Conservation (phyloP, 225 moss, liverwort and hornwort species). For the Takakia lepidozioides region DNA sequence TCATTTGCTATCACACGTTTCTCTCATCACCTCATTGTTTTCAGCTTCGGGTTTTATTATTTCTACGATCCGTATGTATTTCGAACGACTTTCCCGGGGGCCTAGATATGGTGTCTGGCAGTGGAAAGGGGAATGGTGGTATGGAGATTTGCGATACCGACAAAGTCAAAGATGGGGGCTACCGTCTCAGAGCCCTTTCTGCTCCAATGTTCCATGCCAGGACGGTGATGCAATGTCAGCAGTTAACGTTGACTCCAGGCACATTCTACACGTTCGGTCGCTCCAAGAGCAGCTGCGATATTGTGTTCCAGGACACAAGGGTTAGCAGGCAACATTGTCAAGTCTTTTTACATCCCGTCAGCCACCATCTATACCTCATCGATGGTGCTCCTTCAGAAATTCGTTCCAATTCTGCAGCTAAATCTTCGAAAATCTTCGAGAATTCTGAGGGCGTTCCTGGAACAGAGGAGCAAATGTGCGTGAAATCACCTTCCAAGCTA, state of each 20-base stretch:
- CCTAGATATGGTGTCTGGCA: no score
- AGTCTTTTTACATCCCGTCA: conserved; percentile 15
- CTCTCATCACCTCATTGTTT: no score
- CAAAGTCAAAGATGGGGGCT: no score
- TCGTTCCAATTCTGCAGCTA: neutral
- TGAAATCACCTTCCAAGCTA: neutral
- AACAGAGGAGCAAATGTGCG: no score
- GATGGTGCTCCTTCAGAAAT: conserved; percentile 14
- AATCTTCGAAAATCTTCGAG: no score
- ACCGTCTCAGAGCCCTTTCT: conserved; percentile 19
- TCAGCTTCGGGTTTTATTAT: no score
- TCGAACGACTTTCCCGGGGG: no score
- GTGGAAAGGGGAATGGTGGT: no score
- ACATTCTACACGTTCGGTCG: conserved; percentile 32
- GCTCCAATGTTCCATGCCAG: conserved; percentile 26
- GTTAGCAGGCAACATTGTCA: conserved; percentile 46
- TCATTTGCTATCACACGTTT: no score
- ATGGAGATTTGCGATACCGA: no score
- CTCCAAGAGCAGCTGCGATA: conserved; percentile 26
- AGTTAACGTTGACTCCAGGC: conserved; percentile 25
- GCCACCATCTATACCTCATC: conserved; percentile 13
- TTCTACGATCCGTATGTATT: no score
- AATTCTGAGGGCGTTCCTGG: no score
- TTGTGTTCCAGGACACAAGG: conserved; percentile 26
- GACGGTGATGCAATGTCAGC: conserved; percentile 16